These are phyloP conservation scores for Lignosus rhinocerotis DNA, from an alignment of 1,284 basidiomycete genomes.

Conservation along the genomic window DNA sequence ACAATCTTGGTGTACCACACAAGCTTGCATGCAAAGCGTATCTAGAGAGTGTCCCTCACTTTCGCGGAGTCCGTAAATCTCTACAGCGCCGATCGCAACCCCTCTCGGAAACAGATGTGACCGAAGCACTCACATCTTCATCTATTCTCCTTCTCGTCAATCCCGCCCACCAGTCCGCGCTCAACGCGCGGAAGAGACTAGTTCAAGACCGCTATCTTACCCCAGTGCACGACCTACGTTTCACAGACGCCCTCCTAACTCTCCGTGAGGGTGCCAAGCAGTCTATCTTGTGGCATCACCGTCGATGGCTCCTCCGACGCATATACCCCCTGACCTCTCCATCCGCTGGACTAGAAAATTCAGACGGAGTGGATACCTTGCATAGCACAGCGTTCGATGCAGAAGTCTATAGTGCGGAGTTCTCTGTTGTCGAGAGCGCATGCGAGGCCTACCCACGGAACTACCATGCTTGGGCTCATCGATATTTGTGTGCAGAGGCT, in stretches of 20 bases:
- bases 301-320: conserved; percentile 56
- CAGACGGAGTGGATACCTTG: conserved; percentile 15
- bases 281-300: conserved; percentile 66
- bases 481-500: conserved; percentile 44
- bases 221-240: conserved; percentile 45
- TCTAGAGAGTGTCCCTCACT: conserved; percentile 40
- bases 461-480: conserved; percentile 68
- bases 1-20: conserved; percentile 65
- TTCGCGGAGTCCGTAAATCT: conserved; percentile 24
- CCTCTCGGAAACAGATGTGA: neutral
- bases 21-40: conserved; percentile 56
- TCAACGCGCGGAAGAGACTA: conserved; percentile 59
- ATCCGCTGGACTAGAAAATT: neutral
- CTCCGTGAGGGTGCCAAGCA: conserved; percentile 58
- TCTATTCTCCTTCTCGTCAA: conserved; percentile 60
- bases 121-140: conserved; percentile 36
- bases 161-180: conserved; percentile 64
- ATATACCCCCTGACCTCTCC: conserved; percentile 3
- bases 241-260: conserved; percentile 49
- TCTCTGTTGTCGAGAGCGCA: conserved; percentile 44
- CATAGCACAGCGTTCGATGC: conserved; percentile 27
- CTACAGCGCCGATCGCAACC: neutral
- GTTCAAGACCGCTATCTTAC: conserved; percentile 39
- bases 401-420: conserved; percentile 42
- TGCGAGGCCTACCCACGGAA: conserved; percentile 65